These are phyloP conservation scores for Pluteus cervinus DNA, from an alignment of 768 basidiomycete species.

Conservation along the genomic window DNA sequence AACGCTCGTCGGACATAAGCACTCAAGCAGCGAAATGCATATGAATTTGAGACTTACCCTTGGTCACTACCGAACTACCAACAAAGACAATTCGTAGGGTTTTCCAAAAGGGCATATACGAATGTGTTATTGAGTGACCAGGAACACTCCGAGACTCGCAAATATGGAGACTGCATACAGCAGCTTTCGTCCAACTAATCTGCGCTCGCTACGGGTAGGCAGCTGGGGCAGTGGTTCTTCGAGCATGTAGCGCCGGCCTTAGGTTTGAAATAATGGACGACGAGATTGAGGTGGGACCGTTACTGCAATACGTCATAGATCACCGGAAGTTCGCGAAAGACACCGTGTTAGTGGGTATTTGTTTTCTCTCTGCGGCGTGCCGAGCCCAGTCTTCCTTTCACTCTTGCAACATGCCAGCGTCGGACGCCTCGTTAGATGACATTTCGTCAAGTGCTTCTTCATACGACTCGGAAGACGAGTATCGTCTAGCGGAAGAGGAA, in stretches of 20 bases:
- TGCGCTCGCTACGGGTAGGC: too few species aligned
- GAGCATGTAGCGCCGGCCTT: too few species aligned
- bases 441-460: slow-evolving; percentile 46
- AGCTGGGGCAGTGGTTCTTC: too few species aligned
- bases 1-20: slow-evolving; percentile 40
- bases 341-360: slow-evolving; percentile 4
- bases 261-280: too few species aligned
- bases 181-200: slow-evolving; percentile 72
- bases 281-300: too few species aligned
- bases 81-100: slow-evolving; percentile 2
- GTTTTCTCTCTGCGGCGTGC: background rate
- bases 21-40: slow-evolving; percentile 9
- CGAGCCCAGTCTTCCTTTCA: slow-evolving; percentile 7
- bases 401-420: slow-evolving; percentile 48
- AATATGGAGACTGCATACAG: slow-evolving; percentile 79
- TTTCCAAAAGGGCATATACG: slow-evolving; percentile 5
- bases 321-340: too few species aligned
- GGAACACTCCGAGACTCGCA: slow-evolving; percentile 79
- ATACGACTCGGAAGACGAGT: slow-evolving; percentile 67
- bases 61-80: slow-evolving; percentile 80
- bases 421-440: slow-evolving; percentile 57
- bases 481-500: slow-evolving; percentile 75
- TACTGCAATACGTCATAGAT: too few species aligned
- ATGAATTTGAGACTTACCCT: slow-evolving; percentile 41
- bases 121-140: slow-evolving; percentile 41